These are phyloP conservation scores for Cladosporium sp. DNA, from an alignment of 2,329 filamentous ascomycete genomes.

Conservation along the genomic window DNA sequence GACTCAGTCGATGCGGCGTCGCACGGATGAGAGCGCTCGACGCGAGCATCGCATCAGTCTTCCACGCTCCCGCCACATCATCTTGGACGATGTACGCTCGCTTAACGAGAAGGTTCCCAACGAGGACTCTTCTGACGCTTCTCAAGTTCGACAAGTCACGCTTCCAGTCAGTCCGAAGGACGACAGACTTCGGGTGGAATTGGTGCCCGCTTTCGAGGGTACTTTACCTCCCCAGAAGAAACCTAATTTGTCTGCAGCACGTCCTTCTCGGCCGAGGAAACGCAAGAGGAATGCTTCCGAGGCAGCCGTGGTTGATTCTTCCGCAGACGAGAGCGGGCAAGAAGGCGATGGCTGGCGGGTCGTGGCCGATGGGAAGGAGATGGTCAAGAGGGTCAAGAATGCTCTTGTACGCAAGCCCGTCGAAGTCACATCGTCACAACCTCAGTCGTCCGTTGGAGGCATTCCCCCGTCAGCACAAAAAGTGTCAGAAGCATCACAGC, in stretches of 20 bases:
- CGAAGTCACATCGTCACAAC: neutral
- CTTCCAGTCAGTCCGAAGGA: neutral
- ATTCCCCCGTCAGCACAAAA: too few species aligned
- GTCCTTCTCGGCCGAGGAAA: neutral
- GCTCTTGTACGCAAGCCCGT: neutral
- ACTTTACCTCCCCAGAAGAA: too few species aligned
- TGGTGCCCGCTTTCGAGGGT: neutral
- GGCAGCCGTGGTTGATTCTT: neutral
- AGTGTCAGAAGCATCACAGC: too few species aligned
- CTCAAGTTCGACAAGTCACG: neutral
- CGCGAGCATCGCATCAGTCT: slow-evolving; percentile 1
- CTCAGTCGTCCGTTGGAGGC: neutral
- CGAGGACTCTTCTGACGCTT: too few species aligned
- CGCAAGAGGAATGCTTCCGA: neutral
- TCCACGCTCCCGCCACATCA: neutral
- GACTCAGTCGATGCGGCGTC: neutral
- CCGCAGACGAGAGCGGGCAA: neutral
- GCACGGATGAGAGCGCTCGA: neutral
- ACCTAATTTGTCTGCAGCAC: neutral
- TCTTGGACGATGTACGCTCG: slow-evolving; percentile 6
- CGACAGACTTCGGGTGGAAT: slow-evolving; percentile 3
- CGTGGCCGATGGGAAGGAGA: neutral
- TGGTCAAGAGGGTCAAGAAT: neutral
- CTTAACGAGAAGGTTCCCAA: neutral
- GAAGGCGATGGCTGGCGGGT: slow-evolving; percentile 6